Percentiles rank a stretch among this genome's conserved stretches.
Evolutionary conservation across 208 protist species (phyloP).

Genomic region (Trichomonas gallinae): DNA sequence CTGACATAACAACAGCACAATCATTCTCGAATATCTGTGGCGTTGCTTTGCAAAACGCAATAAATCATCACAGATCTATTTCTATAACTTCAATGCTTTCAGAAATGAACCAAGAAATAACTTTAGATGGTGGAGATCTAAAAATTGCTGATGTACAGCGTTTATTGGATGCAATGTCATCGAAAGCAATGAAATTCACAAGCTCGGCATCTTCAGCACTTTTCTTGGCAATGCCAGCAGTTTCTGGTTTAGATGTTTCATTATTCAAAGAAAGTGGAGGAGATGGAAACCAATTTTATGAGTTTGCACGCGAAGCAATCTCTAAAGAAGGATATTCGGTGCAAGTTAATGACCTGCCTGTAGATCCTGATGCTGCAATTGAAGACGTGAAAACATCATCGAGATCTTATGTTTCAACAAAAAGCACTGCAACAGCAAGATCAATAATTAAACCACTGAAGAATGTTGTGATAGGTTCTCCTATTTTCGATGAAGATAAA

Average conservation of each 20-base stretch:
- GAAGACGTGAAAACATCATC: not conserved
- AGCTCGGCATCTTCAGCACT: not conserved
- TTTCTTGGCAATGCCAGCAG: not conserved
- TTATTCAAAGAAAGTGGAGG: not conserved
- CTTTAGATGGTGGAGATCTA: not conserved
- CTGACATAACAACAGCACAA: not conserved
- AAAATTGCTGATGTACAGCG: not conserved
- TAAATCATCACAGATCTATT: not conserved
- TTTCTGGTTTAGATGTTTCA: not conserved
- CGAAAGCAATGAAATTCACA: not conserved
- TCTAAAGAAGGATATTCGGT: not conserved
- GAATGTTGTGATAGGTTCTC: not conserved
- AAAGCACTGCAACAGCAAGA: not conserved
- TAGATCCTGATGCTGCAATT: not conserved
- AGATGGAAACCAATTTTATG: not conserved
- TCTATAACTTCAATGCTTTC: not conserved
- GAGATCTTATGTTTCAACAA: not conserved
- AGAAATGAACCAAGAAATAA: not conserved
- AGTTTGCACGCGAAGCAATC: not conserved
- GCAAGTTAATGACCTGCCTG: not conserved
- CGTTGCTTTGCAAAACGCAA: not conserved
- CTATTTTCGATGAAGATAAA: not conserved
- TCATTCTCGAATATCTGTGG: not conserved
- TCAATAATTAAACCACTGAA: not conserved
- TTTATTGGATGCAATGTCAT: not conserved